phyloP scores from a whole-genome alignment of 176 grass and related monocot genomes.

The Secale cereale region DNA sequence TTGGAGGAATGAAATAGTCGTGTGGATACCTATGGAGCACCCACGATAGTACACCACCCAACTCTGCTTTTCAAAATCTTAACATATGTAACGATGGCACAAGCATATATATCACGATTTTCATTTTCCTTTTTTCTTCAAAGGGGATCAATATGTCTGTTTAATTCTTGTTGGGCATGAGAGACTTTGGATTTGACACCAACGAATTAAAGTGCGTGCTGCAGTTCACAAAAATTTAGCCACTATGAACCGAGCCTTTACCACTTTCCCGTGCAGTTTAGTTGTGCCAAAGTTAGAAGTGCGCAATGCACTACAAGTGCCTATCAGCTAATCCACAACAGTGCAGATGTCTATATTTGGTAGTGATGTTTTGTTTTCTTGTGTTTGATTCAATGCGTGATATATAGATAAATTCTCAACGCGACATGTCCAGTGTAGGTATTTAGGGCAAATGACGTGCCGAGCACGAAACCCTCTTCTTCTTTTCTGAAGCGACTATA shows the following conservation, averaged over 20 bases:
- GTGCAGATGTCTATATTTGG: too few relatives aligned
- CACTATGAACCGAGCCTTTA: not conserved
- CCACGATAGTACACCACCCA: not conserved
- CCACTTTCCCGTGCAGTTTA: too few relatives aligned
- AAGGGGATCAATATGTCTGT: not conserved
- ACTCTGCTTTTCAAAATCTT: not conserved
- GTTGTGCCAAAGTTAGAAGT: too few relatives aligned
- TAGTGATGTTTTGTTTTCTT: too few relatives aligned
- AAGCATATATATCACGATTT: not conserved
- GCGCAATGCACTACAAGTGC: too few relatives aligned
- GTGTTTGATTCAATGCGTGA: too few relatives aligned
- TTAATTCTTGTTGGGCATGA: not conserved
- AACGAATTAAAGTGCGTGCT: not conserved
- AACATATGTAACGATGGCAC: not conserved
- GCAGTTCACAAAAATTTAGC: not conserved
- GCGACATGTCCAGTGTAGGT: too few relatives aligned
- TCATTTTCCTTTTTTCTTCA: not conserved
- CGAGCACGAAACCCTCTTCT: too few relatives aligned
- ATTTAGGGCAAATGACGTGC: too few relatives aligned
- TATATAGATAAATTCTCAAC: too few relatives aligned
- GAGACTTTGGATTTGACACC: not conserved
- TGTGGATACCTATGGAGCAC: not conserved
- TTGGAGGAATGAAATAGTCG: not conserved
- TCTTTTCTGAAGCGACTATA: too few relatives aligned
- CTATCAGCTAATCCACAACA: too few relatives aligned